These are phyloP conservation scores for Diutina mesorugosa DNA, from an alignment of 1,139 yeast genomes.

Conservation along the genomic window DNA sequence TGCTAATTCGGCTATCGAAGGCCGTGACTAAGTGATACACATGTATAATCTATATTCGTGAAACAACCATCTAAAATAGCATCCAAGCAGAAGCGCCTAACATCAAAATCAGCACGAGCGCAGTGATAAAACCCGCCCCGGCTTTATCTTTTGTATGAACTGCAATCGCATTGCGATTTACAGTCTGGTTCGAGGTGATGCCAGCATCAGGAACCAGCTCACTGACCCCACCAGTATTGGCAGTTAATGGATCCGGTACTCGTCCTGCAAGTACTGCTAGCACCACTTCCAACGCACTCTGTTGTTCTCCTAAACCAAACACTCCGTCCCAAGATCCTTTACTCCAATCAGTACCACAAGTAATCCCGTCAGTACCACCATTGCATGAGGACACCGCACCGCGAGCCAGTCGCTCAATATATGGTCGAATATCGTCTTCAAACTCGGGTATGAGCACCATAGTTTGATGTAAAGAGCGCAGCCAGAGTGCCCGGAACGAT, in stretches of 20 bases:
- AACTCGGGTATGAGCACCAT: slow-evolving; percentile 61
- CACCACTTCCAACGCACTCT: slow-evolving; percentile 72
- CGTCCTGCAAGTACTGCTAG: slow-evolving; percentile 1
- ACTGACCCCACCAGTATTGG: background rate
- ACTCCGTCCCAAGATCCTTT: slow-evolving; percentile 52
- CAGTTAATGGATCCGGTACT: background rate
- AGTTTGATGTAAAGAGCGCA: slow-evolving; percentile 66
- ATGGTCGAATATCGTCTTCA: slow-evolving; percentile 32
- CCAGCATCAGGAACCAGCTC: background rate
- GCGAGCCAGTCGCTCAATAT: slow-evolving; percentile 33
- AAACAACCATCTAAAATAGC: slow-evolving; percentile 24
- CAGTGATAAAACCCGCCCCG: slow-evolving; percentile 84
- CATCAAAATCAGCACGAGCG: slow-evolving; percentile 52
- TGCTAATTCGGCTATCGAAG: too few relatives aligned
- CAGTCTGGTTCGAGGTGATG: background rate
- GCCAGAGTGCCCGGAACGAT: slow-evolving; percentile 71
- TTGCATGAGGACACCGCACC: slow-evolving; percentile 77
- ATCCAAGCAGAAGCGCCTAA: slow-evolving; percentile 68
- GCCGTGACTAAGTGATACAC: too few relatives aligned
- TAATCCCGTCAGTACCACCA: slow-evolving; percentile 81
- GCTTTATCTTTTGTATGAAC: slow-evolving; percentile 59
- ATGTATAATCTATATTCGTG: background rate
- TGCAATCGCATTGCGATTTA: slow-evolving; percentile 15
- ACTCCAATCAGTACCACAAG: slow-evolving; percentile 83
- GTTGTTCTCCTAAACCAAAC: slow-evolving; percentile 91